A percentile compares a stretch with the other conserved stretches of the same genome.
phyloP scores from a whole-genome alignment of 2,329 filamentous ascomycete genomes.

The Sarocladium brachiariae region DNA sequence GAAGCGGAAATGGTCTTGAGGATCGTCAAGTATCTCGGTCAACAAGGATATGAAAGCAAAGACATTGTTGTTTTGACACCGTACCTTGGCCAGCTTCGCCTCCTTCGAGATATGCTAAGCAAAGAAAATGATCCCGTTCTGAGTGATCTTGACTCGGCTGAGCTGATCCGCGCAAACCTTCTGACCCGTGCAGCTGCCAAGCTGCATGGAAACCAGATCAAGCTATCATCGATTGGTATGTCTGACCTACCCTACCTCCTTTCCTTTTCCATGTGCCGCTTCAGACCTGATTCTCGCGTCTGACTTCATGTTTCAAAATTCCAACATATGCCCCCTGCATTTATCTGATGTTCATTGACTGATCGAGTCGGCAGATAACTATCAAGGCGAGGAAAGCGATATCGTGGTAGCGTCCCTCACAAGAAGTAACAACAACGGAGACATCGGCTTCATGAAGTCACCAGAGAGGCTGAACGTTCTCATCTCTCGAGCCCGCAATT shows the following conservation, averaged over 20 bases:
- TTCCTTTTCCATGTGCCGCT: too few relatives aligned
- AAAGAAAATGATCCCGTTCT: conserved; percentile 56
- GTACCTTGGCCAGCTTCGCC: conserved; percentile 61
- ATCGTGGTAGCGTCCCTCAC: conserved; percentile 65
- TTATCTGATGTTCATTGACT: neutral
- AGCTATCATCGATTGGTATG: conserved; percentile 64
- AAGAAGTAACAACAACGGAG: conserved; percentile 53
- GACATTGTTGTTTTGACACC: conserved; percentile 64
- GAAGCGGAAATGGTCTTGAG: conserved; percentile 62
- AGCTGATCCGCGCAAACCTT: conserved; percentile 53
- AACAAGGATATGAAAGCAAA: conserved; percentile 62
- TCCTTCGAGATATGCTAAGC: conserved; percentile 46
- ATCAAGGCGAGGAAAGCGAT: conserved; percentile 70
- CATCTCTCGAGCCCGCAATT: conserved; percentile 58
- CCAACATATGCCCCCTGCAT: too few relatives aligned
- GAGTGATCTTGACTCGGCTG: conserved; percentile 60
- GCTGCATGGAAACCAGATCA: conserved; percentile 43
- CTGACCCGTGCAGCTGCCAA: conserved; percentile 45
- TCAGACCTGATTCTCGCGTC: too few relatives aligned
- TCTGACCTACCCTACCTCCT: neutral
- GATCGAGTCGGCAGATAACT: conserved; percentile 51
- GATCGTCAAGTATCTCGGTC: conserved; percentile 58
- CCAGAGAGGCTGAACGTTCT: conserved; percentile 65
- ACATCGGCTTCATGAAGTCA: conserved; percentile 65
- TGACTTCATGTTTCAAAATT: too few relatives aligned